Evolutionary conservation across 345 rosid genomes (phyloP).

Genomic region (Mangifera indica): DNA sequence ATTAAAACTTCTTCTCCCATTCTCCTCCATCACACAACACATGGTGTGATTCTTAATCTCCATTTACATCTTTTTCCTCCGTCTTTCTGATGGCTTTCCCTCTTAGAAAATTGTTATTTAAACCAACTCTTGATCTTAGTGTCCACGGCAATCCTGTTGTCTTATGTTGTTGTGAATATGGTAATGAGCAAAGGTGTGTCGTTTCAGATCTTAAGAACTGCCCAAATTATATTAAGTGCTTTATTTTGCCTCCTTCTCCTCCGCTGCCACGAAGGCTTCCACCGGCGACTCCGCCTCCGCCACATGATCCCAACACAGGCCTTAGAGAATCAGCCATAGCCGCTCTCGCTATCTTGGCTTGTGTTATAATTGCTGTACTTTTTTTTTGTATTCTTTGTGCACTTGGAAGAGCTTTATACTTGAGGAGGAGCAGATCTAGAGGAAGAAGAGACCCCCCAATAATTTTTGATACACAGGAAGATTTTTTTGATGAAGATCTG

Average conservation of each 20-base stretch:
- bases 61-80: slow-evolving; percentile 7
- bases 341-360: slow-evolving; percentile 8
- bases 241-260: no score
- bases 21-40: no score
- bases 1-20: not conserved
- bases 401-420: not conserved
- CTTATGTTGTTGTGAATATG: not conserved
- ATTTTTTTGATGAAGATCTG: slow-evolving; percentile 37
- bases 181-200: not conserved
- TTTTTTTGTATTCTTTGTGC: slow-evolving; percentile 26
- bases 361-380: slow-evolving; percentile 22
- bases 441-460: slow-evolving; percentile 22
- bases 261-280: no score
- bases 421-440: slow-evolving; percentile 25
- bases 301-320: not conserved
- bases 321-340: not conserved
- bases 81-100: slow-evolving; percentile 8
- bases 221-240: not conserved
- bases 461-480: slow-evolving; percentile 29
- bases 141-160: no score
- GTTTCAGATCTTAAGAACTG: not conserved
- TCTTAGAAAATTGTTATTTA: not conserved
- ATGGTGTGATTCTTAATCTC: not conserved
- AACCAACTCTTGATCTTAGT: no score
- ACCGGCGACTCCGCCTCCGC: not conserved